These are phyloP conservation scores for Rhododendron vialii DNA, from an alignment of 148 eudicot species.

Conservation along the genomic window DNA sequence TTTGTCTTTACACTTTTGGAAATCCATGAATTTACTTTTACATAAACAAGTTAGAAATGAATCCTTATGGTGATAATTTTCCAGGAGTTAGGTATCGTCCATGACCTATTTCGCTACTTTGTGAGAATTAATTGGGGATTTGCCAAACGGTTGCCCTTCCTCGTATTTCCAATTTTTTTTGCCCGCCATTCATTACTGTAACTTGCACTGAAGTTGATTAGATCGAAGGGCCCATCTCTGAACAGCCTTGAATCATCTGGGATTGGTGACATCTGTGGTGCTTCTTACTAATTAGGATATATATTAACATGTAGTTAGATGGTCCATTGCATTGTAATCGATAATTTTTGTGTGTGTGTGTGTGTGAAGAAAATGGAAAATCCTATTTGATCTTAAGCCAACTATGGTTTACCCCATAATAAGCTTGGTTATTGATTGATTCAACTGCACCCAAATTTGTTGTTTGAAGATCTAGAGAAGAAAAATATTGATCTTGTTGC, in stretches of 20 bases:
- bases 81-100: background rate
- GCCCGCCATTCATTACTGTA: background rate
- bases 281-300: background rate
- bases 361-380: background rate
- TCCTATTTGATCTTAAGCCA: background rate
- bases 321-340: background rate
- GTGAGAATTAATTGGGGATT: background rate
- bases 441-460: background rate
- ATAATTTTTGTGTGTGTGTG: too few relatives aligned
- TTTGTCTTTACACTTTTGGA: conserved; percentile 1
- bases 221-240: background rate
- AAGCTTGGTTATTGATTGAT: background rate
- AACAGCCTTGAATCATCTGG: background rate
- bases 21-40: background rate
- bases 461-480: background rate
- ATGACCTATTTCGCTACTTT: background rate
- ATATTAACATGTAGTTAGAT: background rate
- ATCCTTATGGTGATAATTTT: background rate
- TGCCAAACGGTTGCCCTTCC: background rate
- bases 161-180: background rate
- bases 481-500: background rate
- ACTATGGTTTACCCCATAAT: background rate
- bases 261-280: background rate
- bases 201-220: background rate
- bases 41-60: background rate